A percentile compares a stretch with the other conserved stretches of the same genome.
Conservation (phyloP, 78 protist species). For the Dictyostelium intermedium region DNA sequence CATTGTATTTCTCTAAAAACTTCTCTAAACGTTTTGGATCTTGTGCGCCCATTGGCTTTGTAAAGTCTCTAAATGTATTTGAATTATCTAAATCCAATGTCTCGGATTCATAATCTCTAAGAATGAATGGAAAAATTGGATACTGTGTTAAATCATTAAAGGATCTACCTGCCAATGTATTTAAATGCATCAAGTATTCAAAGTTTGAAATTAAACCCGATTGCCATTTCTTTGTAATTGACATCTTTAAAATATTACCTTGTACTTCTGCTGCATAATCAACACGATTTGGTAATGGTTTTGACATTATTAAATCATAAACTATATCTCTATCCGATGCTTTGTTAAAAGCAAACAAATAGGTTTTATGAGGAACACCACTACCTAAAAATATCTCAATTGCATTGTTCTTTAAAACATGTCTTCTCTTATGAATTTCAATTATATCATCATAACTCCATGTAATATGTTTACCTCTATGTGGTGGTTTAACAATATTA, state of each 20-base stretch:
- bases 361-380: conserved; percentile 79
- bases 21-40: conserved; percentile 57
- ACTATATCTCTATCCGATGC: conserved; percentile 53
- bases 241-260: conserved; percentile 70
- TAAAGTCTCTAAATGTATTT: conserved; percentile 85
- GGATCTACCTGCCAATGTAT: conserved; percentile 96
- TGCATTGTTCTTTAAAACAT: conserved; percentile 85
- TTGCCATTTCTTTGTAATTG: conserved; percentile 88
- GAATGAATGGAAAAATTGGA: conserved; percentile 93
- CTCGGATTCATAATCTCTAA: conserved; percentile 76
- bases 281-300: conserved; percentile 84
- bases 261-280: conserved; percentile 83
- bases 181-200: conserved; percentile 94
- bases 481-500: conserved; percentile 22
- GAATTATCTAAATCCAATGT: conserved; percentile 84
- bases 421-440: conserved; percentile 88
- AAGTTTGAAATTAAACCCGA: conserved; percentile 89
- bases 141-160: conserved; percentile 96
- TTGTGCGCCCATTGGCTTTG: conserved; percentile 93
- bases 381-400: conserved; percentile 88
- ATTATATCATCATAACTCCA: conserved; percentile 68
- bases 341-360: conserved; percentile 84
- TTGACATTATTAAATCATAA: conserved; percentile 43
- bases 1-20: conserved; percentile 71
- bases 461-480: conserved; percentile 56